Percentiles rank a stretch among this genome's conserved stretches.
phyloP scores from a whole-genome alignment of 192 early-diverging fungal genomes.

The Funneliformis mosseae region DNA sequence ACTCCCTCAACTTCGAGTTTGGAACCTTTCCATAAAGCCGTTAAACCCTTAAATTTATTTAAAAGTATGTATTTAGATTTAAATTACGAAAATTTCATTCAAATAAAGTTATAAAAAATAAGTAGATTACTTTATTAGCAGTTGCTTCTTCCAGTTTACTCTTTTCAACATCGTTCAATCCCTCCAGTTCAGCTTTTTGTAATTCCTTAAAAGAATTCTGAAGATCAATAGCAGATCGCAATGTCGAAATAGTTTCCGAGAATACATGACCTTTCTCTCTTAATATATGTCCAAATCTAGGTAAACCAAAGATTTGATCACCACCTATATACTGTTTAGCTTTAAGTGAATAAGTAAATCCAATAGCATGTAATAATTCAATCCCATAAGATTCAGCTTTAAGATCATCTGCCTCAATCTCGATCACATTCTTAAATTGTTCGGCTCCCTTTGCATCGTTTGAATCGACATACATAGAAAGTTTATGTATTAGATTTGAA shows the following conservation, averaged over 20 bases:
- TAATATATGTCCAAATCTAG: slow-evolving; percentile 68
- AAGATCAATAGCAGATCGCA: slow-evolving; percentile 91
- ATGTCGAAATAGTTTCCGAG: slow-evolving; percentile 86
- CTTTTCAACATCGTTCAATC: slow-evolving; percentile 67
- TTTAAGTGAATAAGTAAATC: slow-evolving; percentile 88
- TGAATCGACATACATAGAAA: slow-evolving; percentile 76
- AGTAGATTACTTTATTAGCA: slow-evolving; percentile 53
- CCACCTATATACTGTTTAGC: slow-evolving; percentile 80
- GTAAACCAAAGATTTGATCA: slow-evolving; percentile 72
- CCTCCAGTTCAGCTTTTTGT: slow-evolving; percentile 87
- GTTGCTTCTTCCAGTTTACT: slow-evolving; percentile 68
- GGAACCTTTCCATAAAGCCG: slow-evolving; percentile 90
- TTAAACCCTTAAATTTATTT: slow-evolving; percentile 65
- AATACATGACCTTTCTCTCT: slow-evolving; percentile 93
- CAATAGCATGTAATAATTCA: slow-evolving; percentile 91
- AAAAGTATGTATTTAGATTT: neutral
- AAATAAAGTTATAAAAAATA: neutral
- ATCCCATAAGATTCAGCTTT: slow-evolving; percentile 91
- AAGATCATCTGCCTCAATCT: slow-evolving; percentile 83
- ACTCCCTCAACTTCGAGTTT: slow-evolving; percentile 95
- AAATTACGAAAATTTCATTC: neutral
- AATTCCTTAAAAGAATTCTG: slow-evolving; percentile 90
- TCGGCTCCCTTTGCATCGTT: slow-evolving; percentile 43
- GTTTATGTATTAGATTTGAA: slow-evolving; percentile 73
- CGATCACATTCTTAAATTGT: slow-evolving; percentile 68